Conservation (phyloP, 192 early-diverging fungal genomes). For the Entomortierella beljakovae region DNA sequence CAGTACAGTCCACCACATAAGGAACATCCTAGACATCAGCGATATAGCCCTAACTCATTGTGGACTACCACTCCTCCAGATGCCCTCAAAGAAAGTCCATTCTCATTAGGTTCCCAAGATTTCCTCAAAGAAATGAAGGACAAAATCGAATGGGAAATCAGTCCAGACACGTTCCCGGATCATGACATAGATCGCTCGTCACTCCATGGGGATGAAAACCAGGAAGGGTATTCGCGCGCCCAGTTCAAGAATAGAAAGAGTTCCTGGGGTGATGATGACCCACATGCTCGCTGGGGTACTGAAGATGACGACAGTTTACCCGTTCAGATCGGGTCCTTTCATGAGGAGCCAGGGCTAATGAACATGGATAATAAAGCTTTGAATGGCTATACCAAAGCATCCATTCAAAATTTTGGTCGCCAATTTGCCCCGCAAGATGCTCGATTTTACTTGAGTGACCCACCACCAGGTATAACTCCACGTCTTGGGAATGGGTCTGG, state of each 20-base stretch:
- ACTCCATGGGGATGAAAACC: slow-evolving; percentile 2
- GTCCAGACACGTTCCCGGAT: slow-evolving; percentile 2
- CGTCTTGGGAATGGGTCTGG: slow-evolving; percentile 7
- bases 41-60: slow-evolving; percentile 28
- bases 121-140: slow-evolving; percentile 28
- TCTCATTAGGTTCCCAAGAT: slow-evolving; percentile 1
- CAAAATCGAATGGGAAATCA: slow-evolving; percentile 36
- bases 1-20: slow-evolving; percentile 23
- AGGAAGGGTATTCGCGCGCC: not conserved
- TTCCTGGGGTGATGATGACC: slow-evolving; percentile 48
- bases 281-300: slow-evolving; percentile 7
- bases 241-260: slow-evolving; percentile 12
- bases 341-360: slow-evolving; percentile 10
- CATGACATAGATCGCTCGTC: slow-evolving; percentile 6
- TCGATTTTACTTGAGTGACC: slow-evolving; percentile 30
- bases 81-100: not conserved
- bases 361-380: not conserved
- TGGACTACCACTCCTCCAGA: slow-evolving; percentile 52
- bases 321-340: slow-evolving; percentile 22
- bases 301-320: not conserved
- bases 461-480: slow-evolving; percentile 23
- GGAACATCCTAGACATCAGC: slow-evolving; percentile 2
- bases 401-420: slow-evolving; percentile 16
- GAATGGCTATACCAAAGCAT: not conserved
- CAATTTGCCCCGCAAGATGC: slow-evolving; percentile 42